Percentiles rank a stretch among this genome's conserved stretches.
Evolutionary conservation across 768 basidiomycete genomes (phyloP).

Genomic region (Psilocybe tampanensis): DNA sequence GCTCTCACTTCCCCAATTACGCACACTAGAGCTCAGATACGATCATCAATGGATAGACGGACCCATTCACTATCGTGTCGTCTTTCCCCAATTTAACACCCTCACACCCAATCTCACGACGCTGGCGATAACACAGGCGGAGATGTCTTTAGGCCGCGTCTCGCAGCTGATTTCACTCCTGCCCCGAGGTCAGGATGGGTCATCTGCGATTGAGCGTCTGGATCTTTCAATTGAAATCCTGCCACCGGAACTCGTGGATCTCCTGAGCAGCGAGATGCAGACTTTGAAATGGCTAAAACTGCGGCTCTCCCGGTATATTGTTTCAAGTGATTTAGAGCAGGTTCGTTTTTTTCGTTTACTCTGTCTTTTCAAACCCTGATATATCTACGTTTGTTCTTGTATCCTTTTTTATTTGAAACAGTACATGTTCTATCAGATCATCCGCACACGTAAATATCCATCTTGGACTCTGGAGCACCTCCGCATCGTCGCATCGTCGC

Average conservation of each 20-base stretch:
- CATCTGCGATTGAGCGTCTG: neutral
- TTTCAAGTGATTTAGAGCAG: neutral
- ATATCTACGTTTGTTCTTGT: neutral
- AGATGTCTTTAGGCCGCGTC: neutral
- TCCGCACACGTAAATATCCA: neutral
- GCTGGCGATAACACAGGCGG: neutral
- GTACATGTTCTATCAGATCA: neutral
- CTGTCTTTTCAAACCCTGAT: neutral
- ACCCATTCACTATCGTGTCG: neutral
- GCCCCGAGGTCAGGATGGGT: neutral
- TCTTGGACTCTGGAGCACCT: neutral
- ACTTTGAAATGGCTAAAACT: neutral
- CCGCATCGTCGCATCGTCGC: neutral
- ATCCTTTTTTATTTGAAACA: neutral
- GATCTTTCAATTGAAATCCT: neutral
- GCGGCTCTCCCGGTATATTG: neutral
- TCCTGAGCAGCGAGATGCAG: neutral
- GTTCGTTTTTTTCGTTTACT: neutral
- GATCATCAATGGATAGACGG: neutral
- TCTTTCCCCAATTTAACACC: neutral
- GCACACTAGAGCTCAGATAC: neutral
- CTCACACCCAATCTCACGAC: constrained; percentile 5
- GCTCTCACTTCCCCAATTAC: neutral
- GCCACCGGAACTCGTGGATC: neutral
- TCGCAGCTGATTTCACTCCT: neutral